These are phyloP conservation scores for Barbarea vulgaris DNA, from an alignment of 345 rosid genomes.

Conservation along the genomic window DNA sequence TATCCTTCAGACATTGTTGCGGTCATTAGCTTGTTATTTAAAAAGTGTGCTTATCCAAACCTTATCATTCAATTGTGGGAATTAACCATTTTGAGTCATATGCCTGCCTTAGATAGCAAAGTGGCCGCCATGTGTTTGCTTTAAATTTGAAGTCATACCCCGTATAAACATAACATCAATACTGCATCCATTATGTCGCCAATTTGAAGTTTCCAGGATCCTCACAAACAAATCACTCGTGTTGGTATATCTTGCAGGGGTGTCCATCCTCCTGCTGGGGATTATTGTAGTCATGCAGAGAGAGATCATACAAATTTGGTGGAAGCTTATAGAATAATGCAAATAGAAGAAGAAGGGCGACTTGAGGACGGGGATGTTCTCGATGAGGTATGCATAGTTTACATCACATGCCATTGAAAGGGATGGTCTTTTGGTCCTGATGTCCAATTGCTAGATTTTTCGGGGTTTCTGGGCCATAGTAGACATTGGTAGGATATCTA, in stretches of 20 bases:
- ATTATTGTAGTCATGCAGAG: constrained; percentile 59
- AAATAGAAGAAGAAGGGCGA: constrained; percentile 69
- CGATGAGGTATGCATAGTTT: constrained; percentile 59
- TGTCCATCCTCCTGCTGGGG: constrained; percentile 66
- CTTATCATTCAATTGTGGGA: background rate
- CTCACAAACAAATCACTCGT: constrained; percentile 8
- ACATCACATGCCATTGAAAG: constrained; percentile 11
- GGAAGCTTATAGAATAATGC: constrained; percentile 85
- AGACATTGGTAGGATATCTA: background rate
- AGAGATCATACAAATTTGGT: constrained; percentile 69
- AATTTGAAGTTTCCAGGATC: constrained; percentile 5
- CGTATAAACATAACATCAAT: background rate
- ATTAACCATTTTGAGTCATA: constrained; percentile 1
- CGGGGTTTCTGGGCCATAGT: background rate
- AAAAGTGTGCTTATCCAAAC: constrained; percentile 6
- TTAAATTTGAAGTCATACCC: constrained; percentile 8
- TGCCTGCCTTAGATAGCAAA: constrained; percentile 3
- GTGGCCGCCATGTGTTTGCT: background rate
- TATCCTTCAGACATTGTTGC: constrained; percentile 28
- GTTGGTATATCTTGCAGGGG: constrained; percentile 52
- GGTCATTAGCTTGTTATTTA: background rate
- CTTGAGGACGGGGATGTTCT: constrained; percentile 67
- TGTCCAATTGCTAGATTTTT: constrained; percentile 22
- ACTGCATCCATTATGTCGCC: background rate
- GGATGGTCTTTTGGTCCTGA: background rate